Base-by-base conservation (phyloP, 768 basidiomycete species). In the Podaxis rugospora region DNA sequence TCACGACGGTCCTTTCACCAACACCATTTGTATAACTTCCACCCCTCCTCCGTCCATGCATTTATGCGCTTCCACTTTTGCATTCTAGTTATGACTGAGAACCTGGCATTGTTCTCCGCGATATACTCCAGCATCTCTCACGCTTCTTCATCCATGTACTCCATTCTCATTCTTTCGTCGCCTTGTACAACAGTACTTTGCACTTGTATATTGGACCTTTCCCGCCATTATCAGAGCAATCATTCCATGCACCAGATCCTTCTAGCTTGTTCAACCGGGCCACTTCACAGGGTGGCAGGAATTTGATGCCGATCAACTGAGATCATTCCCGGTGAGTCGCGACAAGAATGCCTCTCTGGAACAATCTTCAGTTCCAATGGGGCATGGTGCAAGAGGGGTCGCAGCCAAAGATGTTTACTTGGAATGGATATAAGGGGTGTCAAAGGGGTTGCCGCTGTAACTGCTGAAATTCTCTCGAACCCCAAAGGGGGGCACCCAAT, bases 1-100 rank as follows among this genome's bases (percentile, higher is more conserved):
- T 61, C 59, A 54, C 59, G 21, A 47, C 59, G 14, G 18, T 53
- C 59, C 27, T 61, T 61, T 25, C 32, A 14, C 52, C 52, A 7
- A 23, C 51, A 44, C n/a, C 52, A 61, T 54, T 21, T 54, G 52
- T 61, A 61, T 23, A 27, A 21, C 16, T 36, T 39, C 36, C 49
- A 32, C 25, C 42, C 51, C 37, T 51, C 50, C 27, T 39, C 32
- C 39, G 49, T 25, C 25, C n/a, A 25, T 39, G 25, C 50, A 25
- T 18, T 27, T 59, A 51, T 59, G 57, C 50, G 44, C 23, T 25
- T 44, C 18, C 35, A 36, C 18, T 25, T 27, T 23, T 55, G n/a
- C 36, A 11, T 42, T 55, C 39, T 42, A 14, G 35, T 51, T 42
- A 46, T 47, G 21, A 23, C 9, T 37, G 21, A 47, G 18, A 39